Evolutionary conservation across 495 filamentous ascomycete genomes (phyloP).

Genomic region (Penicillium turbatum): DNA sequence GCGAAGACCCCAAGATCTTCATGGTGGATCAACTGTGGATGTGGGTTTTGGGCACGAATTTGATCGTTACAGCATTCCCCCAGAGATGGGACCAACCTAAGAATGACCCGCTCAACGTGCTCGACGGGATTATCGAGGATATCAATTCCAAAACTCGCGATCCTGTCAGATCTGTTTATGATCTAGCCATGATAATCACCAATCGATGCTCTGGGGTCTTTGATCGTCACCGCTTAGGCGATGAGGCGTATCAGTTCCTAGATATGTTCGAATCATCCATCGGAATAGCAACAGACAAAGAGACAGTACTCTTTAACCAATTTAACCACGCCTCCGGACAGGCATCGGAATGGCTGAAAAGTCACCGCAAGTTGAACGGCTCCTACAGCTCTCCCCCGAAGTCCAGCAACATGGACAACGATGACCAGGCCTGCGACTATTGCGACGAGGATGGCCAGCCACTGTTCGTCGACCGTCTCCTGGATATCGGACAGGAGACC

Average conservation of each 20-base stretch:
- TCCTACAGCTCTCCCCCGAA: constrained; percentile 27
- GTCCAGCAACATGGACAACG: constrained; percentile 5
- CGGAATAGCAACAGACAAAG: constrained; percentile 58
- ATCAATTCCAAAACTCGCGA: constrained; percentile 66
- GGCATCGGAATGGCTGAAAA: constrained; percentile 58
- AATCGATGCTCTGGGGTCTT: constrained; percentile 62
- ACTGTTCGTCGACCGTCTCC: constrained; percentile 59
- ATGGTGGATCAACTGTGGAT: constrained; percentile 77
- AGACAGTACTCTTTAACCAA: constrained; percentile 58
- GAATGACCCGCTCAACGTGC: constrained; percentile 60
- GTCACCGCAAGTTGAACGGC: constrained; percentile 50
- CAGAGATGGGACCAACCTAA: constrained; percentile 68
- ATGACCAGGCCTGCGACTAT: constrained; percentile 18
- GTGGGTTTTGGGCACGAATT: constrained; percentile 61
- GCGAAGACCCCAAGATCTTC: constrained; percentile 60
- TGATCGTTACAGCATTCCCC: constrained; percentile 64
- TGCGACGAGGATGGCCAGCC: constrained; percentile 31
- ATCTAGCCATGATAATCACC: constrained; percentile 62
- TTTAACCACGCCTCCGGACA: constrained; percentile 60
- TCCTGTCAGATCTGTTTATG: constrained; percentile 58
- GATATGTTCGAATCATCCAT: constrained; percentile 71
- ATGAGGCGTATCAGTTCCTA: constrained; percentile 63
- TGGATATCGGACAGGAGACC: constrained; percentile 66
- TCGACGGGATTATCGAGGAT: constrained; percentile 63
- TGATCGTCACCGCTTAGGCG: constrained; percentile 56